phyloP scores from a whole-genome alignment of 306 rosid genomes.

The Astragalus membranaceus region DNA sequence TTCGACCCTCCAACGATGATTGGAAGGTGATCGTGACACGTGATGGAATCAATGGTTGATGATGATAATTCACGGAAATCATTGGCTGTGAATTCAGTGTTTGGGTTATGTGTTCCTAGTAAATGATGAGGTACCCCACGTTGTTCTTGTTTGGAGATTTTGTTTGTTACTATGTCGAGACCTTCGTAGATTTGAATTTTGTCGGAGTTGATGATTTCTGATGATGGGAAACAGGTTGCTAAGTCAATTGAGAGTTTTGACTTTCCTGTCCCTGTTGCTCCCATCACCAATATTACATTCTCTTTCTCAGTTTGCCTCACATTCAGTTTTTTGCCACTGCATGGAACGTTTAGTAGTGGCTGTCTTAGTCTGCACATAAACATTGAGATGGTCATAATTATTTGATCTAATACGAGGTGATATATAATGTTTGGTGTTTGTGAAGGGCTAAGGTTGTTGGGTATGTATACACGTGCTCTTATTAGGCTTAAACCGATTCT shows the following conservation, averaged over 20 bases:
- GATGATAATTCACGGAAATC: slow-evolving; percentile 44
- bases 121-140: slow-evolving; percentile 67
- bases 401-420: not conserved
- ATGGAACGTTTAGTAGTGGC: slow-evolving; percentile 34
- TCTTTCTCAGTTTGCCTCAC: slow-evolving; percentile 48
- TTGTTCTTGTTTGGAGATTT: slow-evolving; percentile 60
- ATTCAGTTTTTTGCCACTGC: slow-evolving; percentile 28
- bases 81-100: slow-evolving; percentile 43
- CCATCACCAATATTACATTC: slow-evolving; percentile 71
- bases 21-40: slow-evolving; percentile 35
- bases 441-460: not conserved
- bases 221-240: slow-evolving; percentile 40
- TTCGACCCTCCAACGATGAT: slow-evolving; percentile 91
- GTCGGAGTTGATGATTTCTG: slow-evolving; percentile 83
- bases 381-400: slow-evolving; percentile 32
- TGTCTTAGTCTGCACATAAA: slow-evolving; percentile 32
- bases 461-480: too few relatives aligned
- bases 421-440: not conserved
- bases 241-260: slow-evolving; percentile 73
- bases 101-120: slow-evolving; percentile 49
- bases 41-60: slow-evolving; percentile 36
- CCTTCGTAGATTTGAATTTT: slow-evolving; percentile 84
- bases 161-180: slow-evolving; percentile 70
- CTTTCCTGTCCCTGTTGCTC: slow-evolving; percentile 87
- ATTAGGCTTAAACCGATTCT: too few relatives aligned